Conservation (phyloP, 2,329 filamentous ascomycete species). For the Aspergillus sergii region DNA sequence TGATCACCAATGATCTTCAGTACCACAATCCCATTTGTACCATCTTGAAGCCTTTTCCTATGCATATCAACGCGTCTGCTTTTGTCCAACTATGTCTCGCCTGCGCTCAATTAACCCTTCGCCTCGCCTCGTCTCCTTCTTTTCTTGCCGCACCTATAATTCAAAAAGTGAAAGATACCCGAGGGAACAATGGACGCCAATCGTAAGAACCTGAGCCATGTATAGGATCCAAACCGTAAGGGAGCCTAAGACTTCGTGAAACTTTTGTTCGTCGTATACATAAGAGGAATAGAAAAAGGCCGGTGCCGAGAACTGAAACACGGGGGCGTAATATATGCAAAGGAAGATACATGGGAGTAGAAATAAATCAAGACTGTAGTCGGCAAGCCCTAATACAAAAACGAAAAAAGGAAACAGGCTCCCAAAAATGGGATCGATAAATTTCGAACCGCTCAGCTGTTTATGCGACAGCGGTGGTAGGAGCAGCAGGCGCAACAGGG, state of each 20-base stretch:
- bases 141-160: conserved; percentile 37
- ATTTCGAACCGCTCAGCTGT: conserved; percentile 8
- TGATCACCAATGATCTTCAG: conserved; percentile 24
- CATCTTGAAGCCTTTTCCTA: conserved; percentile 29
- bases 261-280: conserved; percentile 48
- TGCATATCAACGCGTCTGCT: conserved; percentile 30
- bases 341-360: conserved; percentile 31
- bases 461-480: conserved; percentile 51
- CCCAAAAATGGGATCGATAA: conserved; percentile 21
- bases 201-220: conserved; percentile 42
- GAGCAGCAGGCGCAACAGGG: conserved; percentile 39
- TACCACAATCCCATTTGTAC: conserved; percentile 29
- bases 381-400: conserved; percentile 35
- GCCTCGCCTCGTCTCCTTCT: conserved; percentile 35
- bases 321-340: conserved; percentile 43
- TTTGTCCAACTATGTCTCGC: conserved; percentile 32
- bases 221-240: conserved; percentile 35
- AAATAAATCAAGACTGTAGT: conserved; percentile 26
- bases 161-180: conserved; percentile 38
- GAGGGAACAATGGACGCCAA: conserved; percentile 46
- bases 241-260: conserved; percentile 42
- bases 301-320: conserved; percentile 31
- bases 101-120: conserved; percentile 34
- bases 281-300: conserved; percentile 33
- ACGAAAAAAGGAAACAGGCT: conserved; percentile 24